Evolutionary conservation across 495 filamentous ascomycete genomes (phyloP).

Genomic region (Penicillium macrosclerotiorum): DNA sequence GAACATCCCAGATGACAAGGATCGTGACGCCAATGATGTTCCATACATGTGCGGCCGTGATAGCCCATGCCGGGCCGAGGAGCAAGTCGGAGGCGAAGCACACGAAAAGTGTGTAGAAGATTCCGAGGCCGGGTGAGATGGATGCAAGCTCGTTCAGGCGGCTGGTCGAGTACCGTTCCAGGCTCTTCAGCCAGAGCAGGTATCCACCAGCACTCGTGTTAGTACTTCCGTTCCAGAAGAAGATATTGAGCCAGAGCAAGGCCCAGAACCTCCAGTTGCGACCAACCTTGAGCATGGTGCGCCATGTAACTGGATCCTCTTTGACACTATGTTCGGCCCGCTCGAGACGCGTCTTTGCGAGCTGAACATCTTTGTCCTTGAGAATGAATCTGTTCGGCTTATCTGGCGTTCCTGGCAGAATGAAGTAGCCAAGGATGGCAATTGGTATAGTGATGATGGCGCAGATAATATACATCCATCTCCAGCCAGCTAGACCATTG

Average conservation of each 20-base stretch:
- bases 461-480: slow-evolving; percentile 56
- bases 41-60: slow-evolving; percentile 41
- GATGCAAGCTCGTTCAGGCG: slow-evolving; percentile 44
- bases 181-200: slow-evolving; percentile 44
- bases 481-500: slow-evolving; percentile 48
- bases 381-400: slow-evolving; percentile 42
- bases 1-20: slow-evolving; percentile 51
- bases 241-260: slow-evolving; percentile 42
- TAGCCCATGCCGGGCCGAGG: slow-evolving; percentile 42
- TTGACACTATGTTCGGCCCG: slow-evolving; percentile 22
- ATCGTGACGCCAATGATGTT: slow-evolving; percentile 40
- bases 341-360: slow-evolving; percentile 28
- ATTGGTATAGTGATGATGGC: slow-evolving; percentile 49
- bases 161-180: slow-evolving; percentile 39
- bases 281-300: slow-evolving; percentile 26
- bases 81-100: slow-evolving; percentile 50
- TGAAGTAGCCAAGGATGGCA: slow-evolving; percentile 42
- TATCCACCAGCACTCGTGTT: slow-evolving; percentile 34
- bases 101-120: slow-evolving; percentile 45
- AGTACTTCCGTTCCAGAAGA: slow-evolving; percentile 48
- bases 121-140: slow-evolving; percentile 40
- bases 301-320: slow-evolving; percentile 29
- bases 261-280: slow-evolving; percentile 38
- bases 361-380: slow-evolving; percentile 34
- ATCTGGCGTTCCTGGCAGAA: slow-evolving; percentile 41